Conservation (phyloP, 140 eudicot species). For the Oenanthe javanica region DNA sequence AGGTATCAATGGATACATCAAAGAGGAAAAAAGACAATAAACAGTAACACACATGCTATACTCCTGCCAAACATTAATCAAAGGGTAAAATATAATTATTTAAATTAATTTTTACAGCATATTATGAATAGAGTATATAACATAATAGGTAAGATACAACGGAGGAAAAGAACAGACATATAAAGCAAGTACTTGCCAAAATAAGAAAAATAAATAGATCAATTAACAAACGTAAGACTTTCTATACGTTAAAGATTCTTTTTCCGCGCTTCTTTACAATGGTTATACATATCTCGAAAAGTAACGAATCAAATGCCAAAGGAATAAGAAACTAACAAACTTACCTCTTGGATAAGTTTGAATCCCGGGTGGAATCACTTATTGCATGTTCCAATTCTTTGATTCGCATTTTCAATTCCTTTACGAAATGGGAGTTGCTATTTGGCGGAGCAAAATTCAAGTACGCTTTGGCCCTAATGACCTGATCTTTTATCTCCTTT, state of each 20-base stretch:
- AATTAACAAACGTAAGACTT: neutral
- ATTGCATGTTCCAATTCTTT: slow-evolving; percentile 68
- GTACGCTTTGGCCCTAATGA: slow-evolving; percentile 86
- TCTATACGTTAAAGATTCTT: neutral
- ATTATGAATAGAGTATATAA: neutral
- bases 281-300: neutral
- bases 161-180: neutral
- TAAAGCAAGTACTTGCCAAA: neutral
- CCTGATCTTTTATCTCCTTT: slow-evolving; percentile 88
- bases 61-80: neutral
- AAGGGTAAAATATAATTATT: neutral
- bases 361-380: slow-evolving; percentile 60
- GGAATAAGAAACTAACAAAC: neutral
- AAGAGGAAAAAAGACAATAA: neutral
- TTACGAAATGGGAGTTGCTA: slow-evolving; percentile 67
- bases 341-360: slow-evolving; percentile 72
- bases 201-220: neutral
- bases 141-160: neutral
- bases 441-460: slow-evolving; percentile 54
- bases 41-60: neutral
- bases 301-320: neutral
- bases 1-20: neutral
- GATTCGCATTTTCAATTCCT: slow-evolving; percentile 64
- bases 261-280: neutral
- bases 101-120: neutral